Evolutionary conservation across 257 asterid species (phyloP).

Genomic region (Solanum okadae): DNA sequence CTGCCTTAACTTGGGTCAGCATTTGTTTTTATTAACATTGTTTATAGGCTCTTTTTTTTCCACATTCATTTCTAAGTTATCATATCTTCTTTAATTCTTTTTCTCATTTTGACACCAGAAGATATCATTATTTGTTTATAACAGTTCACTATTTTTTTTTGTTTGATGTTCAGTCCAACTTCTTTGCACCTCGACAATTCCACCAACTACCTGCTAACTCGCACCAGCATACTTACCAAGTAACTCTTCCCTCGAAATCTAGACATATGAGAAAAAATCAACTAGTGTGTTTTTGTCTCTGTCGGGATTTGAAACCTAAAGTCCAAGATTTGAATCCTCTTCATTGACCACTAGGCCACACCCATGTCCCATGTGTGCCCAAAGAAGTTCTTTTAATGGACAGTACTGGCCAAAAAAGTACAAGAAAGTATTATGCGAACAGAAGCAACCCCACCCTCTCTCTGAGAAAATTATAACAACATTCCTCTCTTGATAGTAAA

Average conservation of each 20-base stretch:
- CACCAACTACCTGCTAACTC: not conserved
- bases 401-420: not conserved
- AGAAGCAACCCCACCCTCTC: not conserved
- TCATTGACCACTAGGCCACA: not conserved
- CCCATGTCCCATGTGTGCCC: not conserved
- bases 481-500: not conserved
- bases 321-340: not conserved
- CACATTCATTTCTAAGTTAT: too few species aligned
- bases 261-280: not conserved
- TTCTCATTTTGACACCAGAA: not conserved
- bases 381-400: not conserved
- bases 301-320: not conserved
- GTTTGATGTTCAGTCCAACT: not conserved
- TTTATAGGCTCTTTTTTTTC: not conserved
- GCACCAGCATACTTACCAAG: not conserved
- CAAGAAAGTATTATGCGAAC: not conserved
- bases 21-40: not conserved
- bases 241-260: not conserved
- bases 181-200: not conserved
- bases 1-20: not conserved
- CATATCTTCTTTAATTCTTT: too few species aligned
- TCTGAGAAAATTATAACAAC: not conserved
- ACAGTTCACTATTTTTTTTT: not conserved
- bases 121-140: not conserved
- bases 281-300: not conserved